Evolutionary conservation across 192 early-diverging fungal genomes (phyloP).

Genomic region (Anaeromyces robustus): DNA sequence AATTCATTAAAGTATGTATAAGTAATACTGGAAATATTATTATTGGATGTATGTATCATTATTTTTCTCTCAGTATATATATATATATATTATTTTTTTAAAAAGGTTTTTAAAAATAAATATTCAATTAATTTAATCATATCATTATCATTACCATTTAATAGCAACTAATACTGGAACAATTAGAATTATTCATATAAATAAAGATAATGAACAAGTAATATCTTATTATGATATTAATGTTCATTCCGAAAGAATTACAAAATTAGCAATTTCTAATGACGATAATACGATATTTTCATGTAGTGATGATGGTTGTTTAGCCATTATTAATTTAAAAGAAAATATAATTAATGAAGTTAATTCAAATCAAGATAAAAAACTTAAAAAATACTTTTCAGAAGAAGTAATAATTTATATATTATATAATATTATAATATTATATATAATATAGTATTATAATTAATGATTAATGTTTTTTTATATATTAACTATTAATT

Average conservation of each 20-base stretch:
- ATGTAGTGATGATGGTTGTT: neutral
- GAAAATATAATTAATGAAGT: neutral
- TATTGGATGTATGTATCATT: neutral
- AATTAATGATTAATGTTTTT: too few relatives aligned
- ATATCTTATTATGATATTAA: neutral
- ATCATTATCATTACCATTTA: too few relatives aligned
- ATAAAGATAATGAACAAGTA: neutral
- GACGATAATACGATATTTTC: neutral
- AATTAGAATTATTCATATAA: neutral
- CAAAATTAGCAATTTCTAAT: neutral
- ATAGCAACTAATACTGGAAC: neutral
- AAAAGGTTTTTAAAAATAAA: too few relatives aligned
- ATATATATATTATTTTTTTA: too few relatives aligned
- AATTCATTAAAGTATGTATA: neutral
- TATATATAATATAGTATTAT: too few relatives aligned
- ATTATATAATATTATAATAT: too few relatives aligned
- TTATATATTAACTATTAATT: too few relatives aligned
- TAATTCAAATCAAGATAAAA: neutral
- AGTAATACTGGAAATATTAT: neutral
- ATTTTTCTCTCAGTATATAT: too few relatives aligned
- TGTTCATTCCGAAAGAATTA: neutral
- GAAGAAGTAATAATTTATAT: neutral
- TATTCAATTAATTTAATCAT: too few relatives aligned
- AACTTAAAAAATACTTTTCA: neutral
- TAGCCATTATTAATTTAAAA: neutral